Conservation (phyloP, 805 yeast species). For the Myxozyma monticola region DNA sequence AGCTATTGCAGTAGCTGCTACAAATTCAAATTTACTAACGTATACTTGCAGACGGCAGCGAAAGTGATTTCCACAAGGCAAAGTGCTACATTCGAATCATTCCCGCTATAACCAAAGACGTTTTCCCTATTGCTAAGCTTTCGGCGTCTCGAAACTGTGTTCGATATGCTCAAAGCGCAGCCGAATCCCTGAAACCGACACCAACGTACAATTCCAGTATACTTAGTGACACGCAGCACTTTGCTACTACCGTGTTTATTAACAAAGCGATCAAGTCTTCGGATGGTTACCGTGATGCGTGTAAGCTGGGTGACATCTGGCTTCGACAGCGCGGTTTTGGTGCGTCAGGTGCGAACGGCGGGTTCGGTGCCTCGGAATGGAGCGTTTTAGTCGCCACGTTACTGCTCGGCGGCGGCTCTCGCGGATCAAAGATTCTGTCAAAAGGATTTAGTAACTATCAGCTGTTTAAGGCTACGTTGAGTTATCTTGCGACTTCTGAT, state of each 20-base stretch:
- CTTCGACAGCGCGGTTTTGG: conserved; percentile 80
- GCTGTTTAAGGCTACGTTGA: conserved; percentile 82
- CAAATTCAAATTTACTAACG: not conserved
- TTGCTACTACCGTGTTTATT: conserved; percentile 69
- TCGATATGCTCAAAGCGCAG: conserved; percentile 43
- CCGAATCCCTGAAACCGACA: conserved; percentile 62
- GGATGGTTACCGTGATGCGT: conserved; percentile 83
- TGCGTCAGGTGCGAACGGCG: conserved; percentile 63
- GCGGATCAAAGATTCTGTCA: conserved; percentile 66
- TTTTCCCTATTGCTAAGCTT: conserved; percentile 74
- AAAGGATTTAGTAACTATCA: conserved; percentile 93
- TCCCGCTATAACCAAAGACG: conserved; percentile 67
- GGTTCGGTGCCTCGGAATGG: conserved; percentile 93
- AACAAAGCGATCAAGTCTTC: conserved; percentile 74
- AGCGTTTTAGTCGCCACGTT: conserved; percentile 77
- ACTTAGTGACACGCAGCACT: conserved; percentile 65
- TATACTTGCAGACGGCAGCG: conserved; percentile 2
- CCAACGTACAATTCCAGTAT: conserved; percentile 84
- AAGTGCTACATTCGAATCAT: conserved; percentile 71
- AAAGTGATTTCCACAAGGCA: conserved; percentile 61
- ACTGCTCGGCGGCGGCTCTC: conserved; percentile 69
- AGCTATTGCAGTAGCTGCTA: not conserved
- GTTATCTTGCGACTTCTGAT: conserved; percentile 79
- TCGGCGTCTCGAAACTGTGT: conserved; percentile 80
- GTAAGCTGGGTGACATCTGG: conserved; percentile 86